Evolutionary conservation across 1,284 basidiomycete species (phyloP), one percentile per base, ranked within the genome.

Genomic region (Porogramme epimiltina): DNA sequence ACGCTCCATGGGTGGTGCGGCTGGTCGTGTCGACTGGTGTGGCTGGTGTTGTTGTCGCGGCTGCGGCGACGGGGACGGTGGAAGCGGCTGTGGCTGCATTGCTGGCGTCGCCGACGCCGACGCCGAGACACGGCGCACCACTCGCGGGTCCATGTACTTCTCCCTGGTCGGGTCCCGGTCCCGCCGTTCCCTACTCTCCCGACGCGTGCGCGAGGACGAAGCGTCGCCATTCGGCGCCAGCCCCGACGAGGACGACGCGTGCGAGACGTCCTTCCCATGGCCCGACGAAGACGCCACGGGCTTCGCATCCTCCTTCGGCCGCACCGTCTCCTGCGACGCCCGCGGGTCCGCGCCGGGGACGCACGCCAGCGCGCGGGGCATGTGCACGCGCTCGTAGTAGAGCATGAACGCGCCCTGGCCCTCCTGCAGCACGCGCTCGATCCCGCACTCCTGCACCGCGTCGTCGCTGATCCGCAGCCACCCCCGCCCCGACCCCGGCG

Each of bases 381-480:
- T 69, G 59, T 73, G 71, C 37, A 87, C 82, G 40, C 84, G 79
- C 74, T 97, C 93, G 65, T 97, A 97, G 65, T 93, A 96, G 37
- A 96, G 77, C 87, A 97, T 90, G 67, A 95, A 94, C 44, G 84
- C 89, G 38, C 84, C 84, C 15, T 79, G 76, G 36, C 85, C 85
- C 67, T 92, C 89, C 55, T 78, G 76, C 44, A 92, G 69, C 59
- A 94, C 88, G 48, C 77, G 77, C 69, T 90, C 85, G 43, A 93
- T 78, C 25, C 86, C 87, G 34, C 89, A 86, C 63, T 92, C 89
- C 34, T 81, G 76, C 46, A 95, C 93, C 11, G 81, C 76, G 56
- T 93, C 90, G 70, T 97, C 94, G 62, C 88, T 91, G 54, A 93
- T 85, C 49, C 91, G 74, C 50, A 95, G 74, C 94, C 95, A 97